These are phyloP conservation scores for Colletotrichum lentis DNA, from an alignment of 2,329 filamentous ascomycete species.

Conservation along the genomic window DNA sequence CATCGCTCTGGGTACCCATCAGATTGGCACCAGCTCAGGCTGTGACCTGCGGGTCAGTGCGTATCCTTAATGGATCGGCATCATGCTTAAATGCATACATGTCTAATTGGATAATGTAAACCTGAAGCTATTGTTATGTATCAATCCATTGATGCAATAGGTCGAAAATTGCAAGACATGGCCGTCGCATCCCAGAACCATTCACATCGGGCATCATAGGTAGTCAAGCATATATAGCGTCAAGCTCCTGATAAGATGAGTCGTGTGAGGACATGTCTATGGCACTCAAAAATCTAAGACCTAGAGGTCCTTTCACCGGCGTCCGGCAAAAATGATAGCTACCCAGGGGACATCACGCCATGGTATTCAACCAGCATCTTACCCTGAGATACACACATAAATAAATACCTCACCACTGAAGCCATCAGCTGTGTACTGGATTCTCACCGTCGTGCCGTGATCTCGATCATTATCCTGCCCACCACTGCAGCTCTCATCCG, in stretches of 20 bases:
- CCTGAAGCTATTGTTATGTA: too few relatives aligned
- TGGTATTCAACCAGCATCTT: background rate
- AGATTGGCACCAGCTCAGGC: background rate
- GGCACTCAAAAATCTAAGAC: background rate
- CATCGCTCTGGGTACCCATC: background rate
- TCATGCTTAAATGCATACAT: background rate
- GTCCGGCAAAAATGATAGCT: background rate
- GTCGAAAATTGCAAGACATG: too few relatives aligned
- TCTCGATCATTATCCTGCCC: background rate
- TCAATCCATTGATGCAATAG: too few relatives aligned
- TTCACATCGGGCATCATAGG: too few relatives aligned
- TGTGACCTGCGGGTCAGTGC: background rate
- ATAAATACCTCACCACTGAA: background rate
- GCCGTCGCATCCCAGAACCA: too few relatives aligned
- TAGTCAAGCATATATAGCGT: too few relatives aligned
- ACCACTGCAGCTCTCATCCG: constrained; percentile 9
- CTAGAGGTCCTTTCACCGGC: background rate
- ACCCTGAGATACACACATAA: background rate
- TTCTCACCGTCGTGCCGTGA: background rate
- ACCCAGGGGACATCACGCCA: too few relatives aligned
- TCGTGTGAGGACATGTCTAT: background rate
- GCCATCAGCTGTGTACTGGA: background rate
- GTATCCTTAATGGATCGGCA: too few relatives aligned
- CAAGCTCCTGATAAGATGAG: too few relatives aligned
- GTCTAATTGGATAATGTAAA: background rate